Evolutionary conservation across 495 filamentous ascomycete genomes (phyloP).

Genomic region (Annulohypoxylon stygium): DNA sequence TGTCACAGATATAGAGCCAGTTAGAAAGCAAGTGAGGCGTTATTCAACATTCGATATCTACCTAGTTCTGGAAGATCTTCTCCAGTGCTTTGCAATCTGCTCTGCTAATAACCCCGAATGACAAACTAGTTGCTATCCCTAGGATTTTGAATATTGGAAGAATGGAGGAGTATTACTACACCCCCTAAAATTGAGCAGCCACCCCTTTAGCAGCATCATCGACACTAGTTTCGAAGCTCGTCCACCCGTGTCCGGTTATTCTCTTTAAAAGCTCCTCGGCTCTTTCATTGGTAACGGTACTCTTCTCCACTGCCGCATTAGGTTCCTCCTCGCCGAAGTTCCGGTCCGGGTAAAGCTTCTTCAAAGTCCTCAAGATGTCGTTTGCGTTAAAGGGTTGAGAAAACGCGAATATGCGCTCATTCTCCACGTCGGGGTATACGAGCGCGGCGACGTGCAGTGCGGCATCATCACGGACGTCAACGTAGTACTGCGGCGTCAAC

Average conservation of each 20-base stretch:
- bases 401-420: slow-evolving; percentile 36
- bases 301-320: slow-evolving; percentile 22
- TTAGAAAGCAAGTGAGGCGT: background rate
- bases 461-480: slow-evolving; percentile 39
- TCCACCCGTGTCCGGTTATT: slow-evolving; percentile 38
- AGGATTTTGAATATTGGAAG: background rate
- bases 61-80: background rate
- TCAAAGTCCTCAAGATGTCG: slow-evolving; percentile 21
- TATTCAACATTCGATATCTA: background rate
- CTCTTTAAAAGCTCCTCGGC: slow-evolving; percentile 42
- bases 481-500: slow-evolving; percentile 26
- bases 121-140: background rate
- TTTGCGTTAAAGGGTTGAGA: slow-evolving; percentile 36
- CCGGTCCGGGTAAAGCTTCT: slow-evolving; percentile 25
- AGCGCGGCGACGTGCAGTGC: slow-evolving; percentile 39
- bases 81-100: background rate
- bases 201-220: slow-evolving; percentile 9
- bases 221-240: slow-evolving; percentile 33
- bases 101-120: background rate
- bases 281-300: slow-evolving; percentile 41
- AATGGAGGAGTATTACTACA: background rate
- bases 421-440: slow-evolving; percentile 33
- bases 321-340: slow-evolving; percentile 21
- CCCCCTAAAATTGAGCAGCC: background rate
- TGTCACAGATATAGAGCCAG: background rate